These are phyloP conservation scores for Cinnamomum chago DNA, from an alignment of 164 flowering plant species.

Conservation along the genomic window DNA sequence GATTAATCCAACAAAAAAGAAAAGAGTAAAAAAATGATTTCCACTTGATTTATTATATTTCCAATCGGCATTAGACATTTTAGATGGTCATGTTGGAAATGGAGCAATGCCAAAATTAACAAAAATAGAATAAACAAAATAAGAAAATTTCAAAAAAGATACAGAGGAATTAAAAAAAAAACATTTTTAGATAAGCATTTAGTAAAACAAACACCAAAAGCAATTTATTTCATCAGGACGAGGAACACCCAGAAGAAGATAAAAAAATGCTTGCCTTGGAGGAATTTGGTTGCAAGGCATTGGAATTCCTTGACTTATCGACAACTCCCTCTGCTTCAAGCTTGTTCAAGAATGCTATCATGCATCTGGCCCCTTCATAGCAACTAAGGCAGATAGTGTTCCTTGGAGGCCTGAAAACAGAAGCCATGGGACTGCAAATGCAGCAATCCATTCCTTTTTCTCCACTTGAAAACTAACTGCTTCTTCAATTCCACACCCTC, in stretches of 20 bases:
- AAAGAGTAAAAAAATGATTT: no score
- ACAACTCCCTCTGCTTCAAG: constrained; percentile 18
- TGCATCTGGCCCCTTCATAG: constrained; percentile 57
- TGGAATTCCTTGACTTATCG: constrained; percentile 14
- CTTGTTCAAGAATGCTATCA: constrained; percentile 43
- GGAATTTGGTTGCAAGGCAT: constrained; percentile 31
- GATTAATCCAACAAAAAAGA: no score
- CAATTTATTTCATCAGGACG: neutral
- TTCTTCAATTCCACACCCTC: neutral
- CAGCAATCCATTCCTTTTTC: constrained; percentile 45
- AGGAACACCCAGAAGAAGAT: neutral
- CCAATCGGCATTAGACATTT: no score
- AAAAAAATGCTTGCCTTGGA: constrained; percentile 37
- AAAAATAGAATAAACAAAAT: no score
- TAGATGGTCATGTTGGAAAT: no score
- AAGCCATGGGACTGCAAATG: constrained; percentile 56
- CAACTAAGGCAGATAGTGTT: constrained; percentile 66
- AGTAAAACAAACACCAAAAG: neutral
- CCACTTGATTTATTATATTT: no score
- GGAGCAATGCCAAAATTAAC: no score
- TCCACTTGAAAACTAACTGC: constrained; percentile 14
- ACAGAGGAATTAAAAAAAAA: no score
- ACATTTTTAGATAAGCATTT: no score
- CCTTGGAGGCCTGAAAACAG: constrained; percentile 67
- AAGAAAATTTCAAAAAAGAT: no score